A percentile compares a stretch with the other conserved stretches of the same genome.
Evolutionary conservation across 306 rosid species (phyloP).

Genomic region (Astragalus membranaceus): DNA sequence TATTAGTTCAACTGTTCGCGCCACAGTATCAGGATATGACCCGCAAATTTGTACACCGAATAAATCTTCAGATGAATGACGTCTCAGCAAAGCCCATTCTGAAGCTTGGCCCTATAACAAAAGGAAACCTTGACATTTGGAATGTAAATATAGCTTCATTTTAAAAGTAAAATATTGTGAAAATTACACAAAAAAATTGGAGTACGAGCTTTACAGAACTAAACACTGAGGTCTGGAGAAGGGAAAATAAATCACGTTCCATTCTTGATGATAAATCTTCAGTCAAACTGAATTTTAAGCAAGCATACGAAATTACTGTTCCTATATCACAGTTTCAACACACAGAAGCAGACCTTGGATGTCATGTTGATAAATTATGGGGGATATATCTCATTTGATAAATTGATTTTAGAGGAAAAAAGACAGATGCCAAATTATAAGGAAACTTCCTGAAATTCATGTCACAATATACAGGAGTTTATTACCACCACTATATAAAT

Average conservation of each 20-base stretch:
- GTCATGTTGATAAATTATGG: neutral
- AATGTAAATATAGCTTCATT: constrained; percentile 3
- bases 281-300: neutral
- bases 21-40: constrained; percentile 68
- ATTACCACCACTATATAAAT: neutral
- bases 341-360: neutral
- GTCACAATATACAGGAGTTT: neutral
- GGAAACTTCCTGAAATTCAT: neutral
- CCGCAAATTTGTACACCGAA: constrained; percentile 98
- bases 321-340: neutral
- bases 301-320: neutral
- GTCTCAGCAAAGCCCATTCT: constrained; percentile 90
- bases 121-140: neutral
- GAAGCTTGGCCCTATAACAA: constrained; percentile 86
- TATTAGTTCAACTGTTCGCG: constrained; percentile 70
- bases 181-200: neutral
- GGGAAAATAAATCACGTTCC: neutral
- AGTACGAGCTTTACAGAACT: neutral
- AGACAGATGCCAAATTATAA: neutral
- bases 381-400: neutral
- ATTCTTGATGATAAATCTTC: neutral
- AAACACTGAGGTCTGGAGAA: neutral
- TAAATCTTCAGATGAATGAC: constrained; percentile 79
- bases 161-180: neutral
- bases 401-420: neutral